Conservation (phyloP, 2,329 filamentous ascomycete genomes). For the Stachybotrys chartarum region DNA sequence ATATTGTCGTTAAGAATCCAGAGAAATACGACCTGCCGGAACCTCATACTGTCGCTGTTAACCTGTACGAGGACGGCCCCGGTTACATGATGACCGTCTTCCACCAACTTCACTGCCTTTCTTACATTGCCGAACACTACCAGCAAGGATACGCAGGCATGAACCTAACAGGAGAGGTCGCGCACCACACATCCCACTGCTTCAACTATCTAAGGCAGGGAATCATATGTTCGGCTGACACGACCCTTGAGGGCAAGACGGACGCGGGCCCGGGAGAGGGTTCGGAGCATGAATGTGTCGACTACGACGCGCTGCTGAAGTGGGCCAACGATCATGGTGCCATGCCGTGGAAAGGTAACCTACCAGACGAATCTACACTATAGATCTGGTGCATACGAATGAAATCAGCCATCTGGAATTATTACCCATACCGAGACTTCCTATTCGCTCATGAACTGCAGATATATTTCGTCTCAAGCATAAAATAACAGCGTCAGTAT, state of each 20-base stretch:
- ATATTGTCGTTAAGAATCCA: not conserved
- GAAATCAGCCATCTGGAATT: too few species aligned
- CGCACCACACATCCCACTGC: conserved; percentile 27
- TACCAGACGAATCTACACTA: not conserved
- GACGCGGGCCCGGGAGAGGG: not conserved
- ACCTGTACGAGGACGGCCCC: not conserved
- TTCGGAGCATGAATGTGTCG: not conserved
- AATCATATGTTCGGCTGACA: conserved; percentile 26
- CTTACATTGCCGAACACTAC: conserved; percentile 2
- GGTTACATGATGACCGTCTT: conserved; percentile 3
- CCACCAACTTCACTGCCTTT: conserved; percentile 10
- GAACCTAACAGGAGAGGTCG: not conserved
- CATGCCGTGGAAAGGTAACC: not conserved
- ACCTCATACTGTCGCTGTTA: not conserved
- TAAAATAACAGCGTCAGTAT: too few species aligned
- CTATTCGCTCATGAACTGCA: too few species aligned
- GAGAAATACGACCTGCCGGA: not conserved
- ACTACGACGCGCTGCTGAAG: not conserved
- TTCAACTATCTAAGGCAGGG: conserved; percentile 32
- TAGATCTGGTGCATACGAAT: not conserved
- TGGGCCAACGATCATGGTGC: not conserved
- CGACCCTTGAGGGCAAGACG: conserved; percentile 4
- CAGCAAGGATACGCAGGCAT: conserved; percentile 1
- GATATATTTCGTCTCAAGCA: too few species aligned
- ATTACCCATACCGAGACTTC: too few species aligned